phyloP scores from a whole-genome alignment of 148 eudicot species.

The Rhododendron mucronatum region DNA sequence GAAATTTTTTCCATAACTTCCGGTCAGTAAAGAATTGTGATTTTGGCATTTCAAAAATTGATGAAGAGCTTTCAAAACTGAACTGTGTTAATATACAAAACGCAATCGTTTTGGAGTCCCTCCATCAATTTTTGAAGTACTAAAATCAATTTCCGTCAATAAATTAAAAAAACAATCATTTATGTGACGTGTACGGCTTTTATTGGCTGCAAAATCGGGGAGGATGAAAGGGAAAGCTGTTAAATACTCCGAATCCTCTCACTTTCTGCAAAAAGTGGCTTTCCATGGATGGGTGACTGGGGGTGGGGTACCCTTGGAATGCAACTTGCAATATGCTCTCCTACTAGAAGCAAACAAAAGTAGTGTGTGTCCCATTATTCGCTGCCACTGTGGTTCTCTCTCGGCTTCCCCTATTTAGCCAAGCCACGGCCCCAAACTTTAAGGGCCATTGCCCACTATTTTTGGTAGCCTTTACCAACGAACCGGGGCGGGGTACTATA shows the following conservation, averaged over 20 bases:
- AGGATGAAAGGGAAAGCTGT: background rate
- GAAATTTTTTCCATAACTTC: too few species aligned
- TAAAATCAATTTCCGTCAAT: too few species aligned
- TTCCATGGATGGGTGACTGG: background rate
- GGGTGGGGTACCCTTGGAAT: background rate
- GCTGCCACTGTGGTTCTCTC: background rate
- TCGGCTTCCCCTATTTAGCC: background rate
- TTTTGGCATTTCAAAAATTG: too few species aligned
- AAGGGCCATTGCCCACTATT: background rate
- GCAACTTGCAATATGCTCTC: background rate
- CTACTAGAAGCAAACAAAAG: too few species aligned
- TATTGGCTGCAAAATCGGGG: background rate
- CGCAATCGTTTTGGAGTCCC: too few species aligned
- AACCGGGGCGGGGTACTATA: too few species aligned
- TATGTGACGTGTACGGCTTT: background rate
- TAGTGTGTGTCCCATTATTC: background rate
- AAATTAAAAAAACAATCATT: too few species aligned
- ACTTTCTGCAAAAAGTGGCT: slow-evolving; percentile 1
- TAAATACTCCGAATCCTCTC: background rate
- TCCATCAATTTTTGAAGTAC: too few species aligned
- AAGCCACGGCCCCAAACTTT: background rate
- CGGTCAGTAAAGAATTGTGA: too few species aligned
- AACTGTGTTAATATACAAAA: too few species aligned
- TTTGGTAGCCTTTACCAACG: background rate
- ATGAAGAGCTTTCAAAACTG: too few species aligned